A percentile compares a stretch with the other conserved stretches of the same genome.
Evolutionary conservation across 2,329 filamentous ascomycete genomes (phyloP).

Genomic region (Colletotrichum noveboracense): DNA sequence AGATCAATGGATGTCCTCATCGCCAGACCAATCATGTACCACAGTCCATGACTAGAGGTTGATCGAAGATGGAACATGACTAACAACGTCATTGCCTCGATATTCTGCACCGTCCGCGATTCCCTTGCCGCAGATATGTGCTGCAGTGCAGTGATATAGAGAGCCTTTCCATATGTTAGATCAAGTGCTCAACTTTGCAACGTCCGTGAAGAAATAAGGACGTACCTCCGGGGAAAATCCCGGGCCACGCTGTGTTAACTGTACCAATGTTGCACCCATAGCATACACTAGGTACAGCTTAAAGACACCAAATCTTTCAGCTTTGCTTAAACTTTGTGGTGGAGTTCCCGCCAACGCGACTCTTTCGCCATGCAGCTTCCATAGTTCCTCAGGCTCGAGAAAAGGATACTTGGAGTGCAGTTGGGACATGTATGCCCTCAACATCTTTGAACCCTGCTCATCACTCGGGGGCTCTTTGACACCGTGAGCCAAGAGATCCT

Average conservation of each 20-base stretch:
- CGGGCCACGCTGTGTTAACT: slow-evolving; percentile 47
- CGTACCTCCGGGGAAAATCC: slow-evolving; percentile 42
- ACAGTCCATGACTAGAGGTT: slow-evolving; percentile 54
- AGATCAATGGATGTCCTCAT: slow-evolving; percentile 59
- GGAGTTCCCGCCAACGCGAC: slow-evolving; percentile 37
- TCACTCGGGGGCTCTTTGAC: slow-evolving; percentile 49
- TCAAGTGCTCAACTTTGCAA: not conserved
- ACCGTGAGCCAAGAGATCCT: slow-evolving; percentile 45
- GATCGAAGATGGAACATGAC: slow-evolving; percentile 57
- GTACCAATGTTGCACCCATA: slow-evolving; percentile 53
- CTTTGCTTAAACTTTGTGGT: slow-evolving; percentile 23
- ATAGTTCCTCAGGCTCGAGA: slow-evolving; percentile 48
- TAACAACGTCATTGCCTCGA: slow-evolving; percentile 56
- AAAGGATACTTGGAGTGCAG: slow-evolving; percentile 56
- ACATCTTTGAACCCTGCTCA: slow-evolving; percentile 45
- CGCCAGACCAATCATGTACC: slow-evolving; percentile 59
- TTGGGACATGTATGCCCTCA: slow-evolving; percentile 49
- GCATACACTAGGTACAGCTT: slow-evolving; percentile 58
- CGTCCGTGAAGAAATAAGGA: not conserved
- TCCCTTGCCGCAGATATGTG: slow-evolving; percentile 53
- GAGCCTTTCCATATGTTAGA: slow-evolving; percentile 36
- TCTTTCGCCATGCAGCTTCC: slow-evolving; percentile 46
- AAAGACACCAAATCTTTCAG: slow-evolving; percentile 49
- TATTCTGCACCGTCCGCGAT: slow-evolving; percentile 53
- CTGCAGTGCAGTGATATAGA: slow-evolving; percentile 53